Evolutionary conservation across 805 yeast species (phyloP), one percentile per base, ranked within the genome.

Genomic region (Ogataea allantospora): DNA sequence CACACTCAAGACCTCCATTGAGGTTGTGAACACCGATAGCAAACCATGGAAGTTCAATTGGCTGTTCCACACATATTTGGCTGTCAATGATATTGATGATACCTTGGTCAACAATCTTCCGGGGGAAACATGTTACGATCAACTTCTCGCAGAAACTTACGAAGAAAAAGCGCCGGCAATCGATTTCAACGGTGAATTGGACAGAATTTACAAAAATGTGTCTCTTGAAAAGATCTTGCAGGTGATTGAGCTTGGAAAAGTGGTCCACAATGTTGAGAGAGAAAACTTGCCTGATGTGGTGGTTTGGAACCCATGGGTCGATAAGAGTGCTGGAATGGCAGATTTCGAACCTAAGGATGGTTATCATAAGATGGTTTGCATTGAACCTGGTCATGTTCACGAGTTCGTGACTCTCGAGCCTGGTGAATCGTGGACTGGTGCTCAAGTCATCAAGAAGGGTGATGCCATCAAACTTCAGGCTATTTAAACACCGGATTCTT

Each of bases 251-350:
- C 71, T 73, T 39, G 93, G 91, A 30, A 73, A 77, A 46, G 89
- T 87, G 6, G 60, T 78, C 33, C 83, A 82, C 58, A 79, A 84
- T 27, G 62, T 91, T 23, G 68, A 75, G 37, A 73, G 95, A 55
- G 65, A 65, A 11, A 81, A 81, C 51, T 40, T 61, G 50, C 79
- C 76, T 0, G 80, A 76, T 47, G 68, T 75, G 5, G 98, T 93
- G 33, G 97, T 93, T 38, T 93, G 99, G 99, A 93, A 93, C 63
- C 99, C 99, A 24, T 93, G 98, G 99, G 69, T 76, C 48, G 73
- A 83, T 40, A 86, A 84, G 60, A 77, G 93, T n/a, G 69, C 66
- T 16, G 80, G 83, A 2, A 86, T 93, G 91, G 80, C 70, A 27
- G 99, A 93, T 65, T 93, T 91, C 55, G 75, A 71, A 51, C 99